A percentile compares a stretch with the other conserved stretches of the same genome.
phyloP scores from a whole-genome alignment of 2,329 filamentous ascomycete genomes.

The Colletotrichum sp. region DNA sequence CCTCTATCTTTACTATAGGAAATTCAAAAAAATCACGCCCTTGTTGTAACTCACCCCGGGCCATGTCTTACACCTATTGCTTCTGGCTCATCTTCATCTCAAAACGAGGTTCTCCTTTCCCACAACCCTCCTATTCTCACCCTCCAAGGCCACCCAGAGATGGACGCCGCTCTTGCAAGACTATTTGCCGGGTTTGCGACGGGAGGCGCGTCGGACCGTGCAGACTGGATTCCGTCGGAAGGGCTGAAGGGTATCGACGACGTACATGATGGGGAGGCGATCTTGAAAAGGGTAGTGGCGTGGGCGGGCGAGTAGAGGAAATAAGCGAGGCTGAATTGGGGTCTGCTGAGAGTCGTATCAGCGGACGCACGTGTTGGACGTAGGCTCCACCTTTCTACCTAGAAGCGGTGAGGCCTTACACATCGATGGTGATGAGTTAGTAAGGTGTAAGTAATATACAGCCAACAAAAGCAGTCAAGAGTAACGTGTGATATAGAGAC shows the following conservation, averaged over 20 bases:
- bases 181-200: background rate
- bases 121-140: background rate
- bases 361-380: too few relatives aligned
- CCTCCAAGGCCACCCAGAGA: background rate
- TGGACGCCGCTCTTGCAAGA: background rate
- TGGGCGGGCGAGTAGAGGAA: background rate
- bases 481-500: too few relatives aligned
- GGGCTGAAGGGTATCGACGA: background rate
- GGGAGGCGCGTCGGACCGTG: background rate
- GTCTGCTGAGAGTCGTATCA: background rate
- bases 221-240: background rate
- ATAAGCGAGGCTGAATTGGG: background rate
- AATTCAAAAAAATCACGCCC: background rate
- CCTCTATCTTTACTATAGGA: background rate
- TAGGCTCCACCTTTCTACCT: too few relatives aligned
- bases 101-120: background rate
- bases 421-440: too few relatives aligned
- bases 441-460: too few relatives aligned
- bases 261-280: background rate
- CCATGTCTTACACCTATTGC: background rate
- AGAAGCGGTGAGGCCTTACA: too few relatives aligned
- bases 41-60: background rate
- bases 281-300: background rate
- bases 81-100: background rate
- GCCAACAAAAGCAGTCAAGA: too few relatives aligned